phyloP scores from a whole-genome alignment of 805 yeast species.

The Schizosaccharomyces octosporus region DNA sequence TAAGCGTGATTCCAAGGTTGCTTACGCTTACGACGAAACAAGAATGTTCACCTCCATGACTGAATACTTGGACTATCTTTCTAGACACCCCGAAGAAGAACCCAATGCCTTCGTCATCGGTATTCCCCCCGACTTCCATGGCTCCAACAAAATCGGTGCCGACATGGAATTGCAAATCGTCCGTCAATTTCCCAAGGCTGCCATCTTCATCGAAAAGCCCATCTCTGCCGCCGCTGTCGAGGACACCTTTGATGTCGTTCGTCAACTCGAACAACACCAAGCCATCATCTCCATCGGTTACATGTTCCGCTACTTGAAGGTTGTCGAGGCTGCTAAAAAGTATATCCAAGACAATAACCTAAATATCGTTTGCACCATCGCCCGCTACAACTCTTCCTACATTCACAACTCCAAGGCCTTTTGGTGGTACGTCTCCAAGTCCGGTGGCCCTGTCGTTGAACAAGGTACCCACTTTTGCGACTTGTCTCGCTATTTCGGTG shows the following conservation, averaged over 20 bases:
- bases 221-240: constrained; percentile 7
- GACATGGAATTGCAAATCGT: constrained; percentile 7
- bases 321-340: constrained; percentile 7
- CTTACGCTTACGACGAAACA: constrained; percentile 4
- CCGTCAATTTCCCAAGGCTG: constrained; percentile 3
- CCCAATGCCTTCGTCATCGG: constrained; percentile 5
- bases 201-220: constrained; percentile 8
- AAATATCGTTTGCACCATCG: constrained; percentile 5
- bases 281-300: constrained; percentile 7
- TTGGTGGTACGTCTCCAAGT: constrained; percentile 9
- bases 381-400: constrained; percentile 8
- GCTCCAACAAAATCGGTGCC: constrained; percentile 5
- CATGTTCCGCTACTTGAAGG: constrained; percentile 10
- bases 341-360: constrained; percentile 7
- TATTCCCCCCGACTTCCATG: constrained; percentile 8
- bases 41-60: constrained; percentile 2
- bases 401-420: constrained; percentile 4
- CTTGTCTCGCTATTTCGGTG: constrained; percentile 7
- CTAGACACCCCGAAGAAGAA: constrained; percentile 2
- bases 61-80: constrained; percentile 3
- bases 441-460: constrained; percentile 9
- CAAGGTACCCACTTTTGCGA: constrained; percentile 10
- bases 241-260: constrained; percentile 7
- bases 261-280: constrained; percentile 1
- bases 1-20: constrained; percentile 3